A percentile compares a stretch with the other conserved stretches of the same genome.
These are phyloP conservation scores for Syncephalis fuscata DNA, from an alignment of 371 early-diverging fungal genomes.

Conservation along the genomic window DNA sequence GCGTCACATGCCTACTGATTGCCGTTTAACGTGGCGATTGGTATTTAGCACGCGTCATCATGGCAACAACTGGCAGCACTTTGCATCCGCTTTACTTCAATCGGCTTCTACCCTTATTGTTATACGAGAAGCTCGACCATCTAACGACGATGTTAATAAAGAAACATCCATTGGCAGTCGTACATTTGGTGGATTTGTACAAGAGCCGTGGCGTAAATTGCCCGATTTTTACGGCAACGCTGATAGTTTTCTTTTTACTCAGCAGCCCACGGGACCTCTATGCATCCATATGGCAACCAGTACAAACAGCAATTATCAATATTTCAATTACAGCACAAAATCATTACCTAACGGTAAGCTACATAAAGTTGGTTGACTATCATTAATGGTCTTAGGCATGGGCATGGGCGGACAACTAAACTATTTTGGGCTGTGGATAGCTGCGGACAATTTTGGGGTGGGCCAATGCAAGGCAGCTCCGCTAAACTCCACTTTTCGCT, in stretches of 20 bases:
- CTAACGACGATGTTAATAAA: constrained; percentile 8
- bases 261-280: constrained; percentile 13
- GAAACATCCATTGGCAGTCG: constrained; percentile 3
- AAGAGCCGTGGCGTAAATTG: constrained; percentile 26
- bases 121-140: constrained; percentile 13
- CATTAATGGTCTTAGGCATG: constrained; percentile 16
- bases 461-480: constrained; percentile 64
- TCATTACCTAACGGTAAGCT: constrained; percentile 66
- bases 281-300: constrained; percentile 25
- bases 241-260: constrained; percentile 42
- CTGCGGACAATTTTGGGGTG: constrained; percentile 31
- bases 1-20: not conserved
- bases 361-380: not conserved
- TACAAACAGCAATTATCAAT: constrained; percentile 62
- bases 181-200: constrained; percentile 66
- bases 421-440: constrained; percentile 70
- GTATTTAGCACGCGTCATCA: constrained; percentile 34
- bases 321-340: constrained; percentile 62
- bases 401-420: constrained; percentile 73
- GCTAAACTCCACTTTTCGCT: constrained; percentile 44
- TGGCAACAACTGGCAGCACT: constrained; percentile 45
- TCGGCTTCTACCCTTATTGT: constrained; percentile 28
- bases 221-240: constrained; percentile 61
- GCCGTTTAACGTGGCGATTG: constrained; percentile 4
- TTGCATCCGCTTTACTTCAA: constrained; percentile 24